phyloP scores from a whole-genome alignment of 192 early-diverging fungal species.

The Umbelopsis ramanniana region DNA sequence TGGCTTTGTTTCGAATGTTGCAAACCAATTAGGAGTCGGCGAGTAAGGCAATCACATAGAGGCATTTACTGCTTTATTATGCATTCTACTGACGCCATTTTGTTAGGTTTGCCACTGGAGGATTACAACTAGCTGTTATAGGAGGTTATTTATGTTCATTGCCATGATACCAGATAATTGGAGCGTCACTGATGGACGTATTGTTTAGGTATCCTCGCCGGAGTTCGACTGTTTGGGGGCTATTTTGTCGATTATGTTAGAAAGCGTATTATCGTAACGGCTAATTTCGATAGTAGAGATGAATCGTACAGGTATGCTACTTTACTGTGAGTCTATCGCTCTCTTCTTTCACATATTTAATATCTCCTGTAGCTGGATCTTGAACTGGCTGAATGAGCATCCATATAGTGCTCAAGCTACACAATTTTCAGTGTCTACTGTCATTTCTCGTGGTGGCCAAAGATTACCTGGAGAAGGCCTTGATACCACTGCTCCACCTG shows the following conservation, averaged over 20 bases:
- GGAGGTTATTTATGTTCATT: slow-evolving; percentile 33
- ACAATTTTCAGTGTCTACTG: slow-evolving; percentile 56
- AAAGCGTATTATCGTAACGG: slow-evolving; percentile 48
- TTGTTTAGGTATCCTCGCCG: slow-evolving; percentile 33
- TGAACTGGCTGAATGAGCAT: slow-evolving; percentile 59
- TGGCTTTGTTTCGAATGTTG: slow-evolving; percentile 27
- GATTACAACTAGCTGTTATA: slow-evolving; percentile 49
- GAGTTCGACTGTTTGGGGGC: slow-evolving; percentile 40
- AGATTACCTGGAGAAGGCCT: slow-evolving; percentile 48
- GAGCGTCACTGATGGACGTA: background rate
- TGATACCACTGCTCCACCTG: slow-evolving; percentile 41
- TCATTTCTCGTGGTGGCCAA: slow-evolving; percentile 49
- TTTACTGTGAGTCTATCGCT: background rate
- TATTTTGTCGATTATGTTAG: slow-evolving; percentile 52
- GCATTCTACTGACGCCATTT: background rate
- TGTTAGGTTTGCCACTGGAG: slow-evolving; percentile 51
- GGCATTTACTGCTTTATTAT: background rate
- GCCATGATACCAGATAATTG: too few species aligned
- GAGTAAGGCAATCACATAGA: slow-evolving; percentile 24
- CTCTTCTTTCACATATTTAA: background rate
- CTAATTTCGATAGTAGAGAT: slow-evolving; percentile 59
- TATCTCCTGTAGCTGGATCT: slow-evolving; percentile 25
- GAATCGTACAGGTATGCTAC: slow-evolving; percentile 56
- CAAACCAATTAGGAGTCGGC: slow-evolving; percentile 32
- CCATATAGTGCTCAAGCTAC: slow-evolving; percentile 49